Percentiles rank a stretch among this genome's conserved stretches.
phyloP scores from a whole-genome alignment of 495 filamentous ascomycete genomes.

The Penicillium silybi region DNA sequence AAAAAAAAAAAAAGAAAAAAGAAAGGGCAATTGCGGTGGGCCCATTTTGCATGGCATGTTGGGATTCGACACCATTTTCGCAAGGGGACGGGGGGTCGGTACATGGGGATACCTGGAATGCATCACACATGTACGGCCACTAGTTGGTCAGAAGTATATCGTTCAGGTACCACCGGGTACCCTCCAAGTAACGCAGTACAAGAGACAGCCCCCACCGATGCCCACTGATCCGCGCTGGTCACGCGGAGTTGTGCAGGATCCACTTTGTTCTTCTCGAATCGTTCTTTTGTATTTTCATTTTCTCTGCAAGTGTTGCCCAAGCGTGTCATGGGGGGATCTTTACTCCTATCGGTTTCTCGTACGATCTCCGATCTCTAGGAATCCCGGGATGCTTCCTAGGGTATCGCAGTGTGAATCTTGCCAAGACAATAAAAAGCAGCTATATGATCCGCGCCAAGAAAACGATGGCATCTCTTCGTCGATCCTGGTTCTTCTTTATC shows the following conservation, averaged over 20 bases:
- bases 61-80: too few relatives aligned
- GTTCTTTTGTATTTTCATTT: too few relatives aligned
- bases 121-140: too few relatives aligned
- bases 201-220: constrained; percentile 2
- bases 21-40: background rate
- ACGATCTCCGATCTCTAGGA: background rate
- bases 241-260: constrained; percentile 25
- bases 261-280: constrained; percentile 19
- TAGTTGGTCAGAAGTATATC: background rate
- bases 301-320: too few relatives aligned
- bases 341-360: background rate
- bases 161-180: background rate
- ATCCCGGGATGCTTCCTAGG: too few relatives aligned
- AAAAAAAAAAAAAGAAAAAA: background rate
- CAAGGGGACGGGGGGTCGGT: too few relatives aligned
- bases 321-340: background rate
- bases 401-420: background rate
- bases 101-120: background rate
- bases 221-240: constrained; percentile 34
- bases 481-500: background rate
- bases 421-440: constrained; percentile 13
- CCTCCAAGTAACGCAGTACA: background rate
- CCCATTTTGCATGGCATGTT: background rate
- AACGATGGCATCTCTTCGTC: background rate
- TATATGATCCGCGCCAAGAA: background rate